A percentile compares a stretch with the other conserved stretches of the same genome.
phyloP scores from a whole-genome alignment of 2,329 filamentous ascomycete genomes.

The Atkinsonella hypoxylon region DNA sequence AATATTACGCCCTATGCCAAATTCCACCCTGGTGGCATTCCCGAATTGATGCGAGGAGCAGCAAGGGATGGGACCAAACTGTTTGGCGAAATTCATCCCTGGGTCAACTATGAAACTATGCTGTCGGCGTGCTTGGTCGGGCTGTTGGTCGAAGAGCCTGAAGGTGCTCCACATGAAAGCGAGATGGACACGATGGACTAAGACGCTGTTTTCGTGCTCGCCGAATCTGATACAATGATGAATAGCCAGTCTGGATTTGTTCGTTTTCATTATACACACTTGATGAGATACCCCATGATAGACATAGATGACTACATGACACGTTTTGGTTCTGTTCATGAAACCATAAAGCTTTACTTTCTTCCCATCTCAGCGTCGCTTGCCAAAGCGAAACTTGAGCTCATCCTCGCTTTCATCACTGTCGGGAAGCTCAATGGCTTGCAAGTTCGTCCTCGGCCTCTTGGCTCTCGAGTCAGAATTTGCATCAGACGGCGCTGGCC shows the following conservation, averaged over 20 bases:
- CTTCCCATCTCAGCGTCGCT: constrained; percentile 25
- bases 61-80: constrained; percentile 49
- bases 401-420: constrained; percentile 43
- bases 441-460: constrained; percentile 22
- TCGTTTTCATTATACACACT: background rate
- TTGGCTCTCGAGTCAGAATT: constrained; percentile 19
- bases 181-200: constrained; percentile 53
- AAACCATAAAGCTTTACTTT: background rate
- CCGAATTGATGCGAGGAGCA: constrained; percentile 55
- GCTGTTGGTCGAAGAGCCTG: constrained; percentile 45
- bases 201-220: background rate
- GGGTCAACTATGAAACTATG: constrained; percentile 65
- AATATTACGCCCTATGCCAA: constrained; percentile 83
- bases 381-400: constrained; percentile 43
- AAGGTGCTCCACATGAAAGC: constrained; percentile 23
- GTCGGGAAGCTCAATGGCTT: constrained; percentile 22
- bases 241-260: background rate
- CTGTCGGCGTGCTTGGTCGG: constrained; percentile 50
- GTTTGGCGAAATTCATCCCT: constrained; percentile 56
- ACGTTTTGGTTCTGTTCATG: background rate
- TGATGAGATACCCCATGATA: constrained; percentile 6
- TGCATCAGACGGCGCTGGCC: constrained; percentile 18
- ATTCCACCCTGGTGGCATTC: constrained; percentile 81
- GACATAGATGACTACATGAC: background rate
- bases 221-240: background rate